Evolutionary conservation across 305 asterid species (phyloP), one percentile per base, ranked within the genome.

Genomic region (Fraxinus baroniana): DNA sequence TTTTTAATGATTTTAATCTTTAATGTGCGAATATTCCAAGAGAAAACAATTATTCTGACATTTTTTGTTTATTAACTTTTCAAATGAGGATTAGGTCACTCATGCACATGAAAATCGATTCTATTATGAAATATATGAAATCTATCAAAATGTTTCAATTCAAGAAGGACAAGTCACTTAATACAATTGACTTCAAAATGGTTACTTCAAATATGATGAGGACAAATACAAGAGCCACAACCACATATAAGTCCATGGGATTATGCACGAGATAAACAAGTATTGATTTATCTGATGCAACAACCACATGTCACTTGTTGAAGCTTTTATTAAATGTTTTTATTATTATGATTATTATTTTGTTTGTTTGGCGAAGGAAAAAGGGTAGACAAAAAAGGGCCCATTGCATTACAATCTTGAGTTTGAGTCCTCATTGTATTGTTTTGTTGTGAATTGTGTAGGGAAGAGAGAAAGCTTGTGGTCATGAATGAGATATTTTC

Each of bases 381-480:
- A 37, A 9, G 1, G 18, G 60, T 49, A 13, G 2, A 49, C 60
- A 49, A 49, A 13, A 49, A 15, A 79, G 82, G 94, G 84, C 81
- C 92, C 89, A 79, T 87, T 44, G 44, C 68, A 84, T 83, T 80
- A 88, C 87, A 73, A 83, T 15, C 5, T 49, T 12, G 60, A 49
- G 60, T 49, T 15, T 49, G n/a, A 17, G 60, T 24, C 26, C 26
- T 24, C 26, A 24, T 24, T 24, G 26, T 24, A 24, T 17, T 64
- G 79, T 79, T 83, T 83, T 84, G 81, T 71, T 66, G 49, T 82
- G 78, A 79, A 80, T 76, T 84, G 81, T 79, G 81, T 81, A 60
- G 44, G 73, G 62, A 52, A 52, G 62, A 52, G 15, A 49, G 80
- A 77, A 82, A 81, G 84, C 68, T 80, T 80, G 91, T 85, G 85